These are phyloP conservation scores for Iodosphaeria phyllophila DNA, from an alignment of 2,329 filamentous ascomycete genomes.

Conservation along the genomic window DNA sequence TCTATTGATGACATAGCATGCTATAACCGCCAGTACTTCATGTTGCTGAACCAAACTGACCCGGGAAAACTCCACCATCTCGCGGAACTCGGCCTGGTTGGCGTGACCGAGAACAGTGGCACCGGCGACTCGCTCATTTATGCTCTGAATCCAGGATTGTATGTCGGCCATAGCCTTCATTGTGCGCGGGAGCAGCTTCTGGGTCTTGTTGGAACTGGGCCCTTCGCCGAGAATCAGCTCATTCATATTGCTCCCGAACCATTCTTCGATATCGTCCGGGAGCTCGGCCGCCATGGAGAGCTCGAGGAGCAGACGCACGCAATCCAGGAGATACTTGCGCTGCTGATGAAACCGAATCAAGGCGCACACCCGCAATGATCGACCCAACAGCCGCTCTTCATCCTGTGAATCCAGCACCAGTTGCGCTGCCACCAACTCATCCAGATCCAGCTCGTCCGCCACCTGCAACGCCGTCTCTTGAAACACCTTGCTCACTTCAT, in stretches of 20 bases:
- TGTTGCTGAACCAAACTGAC: slow-evolving; percentile 75
- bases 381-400: slow-evolving; percentile 49
- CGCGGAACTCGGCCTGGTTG: slow-evolving; percentile 38
- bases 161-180: slow-evolving; percentile 59
- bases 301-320: slow-evolving; percentile 61
- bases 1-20: slow-evolving; percentile 61
- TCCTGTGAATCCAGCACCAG: slow-evolving; percentile 58
- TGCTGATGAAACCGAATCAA: slow-evolving; percentile 80
- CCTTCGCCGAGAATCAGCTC: slow-evolving; percentile 34
- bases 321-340: slow-evolving; percentile 67
- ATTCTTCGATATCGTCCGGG: slow-evolving; percentile 27
- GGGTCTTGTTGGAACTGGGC: slow-evolving; percentile 24
- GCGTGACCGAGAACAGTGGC: slow-evolving; percentile 55
- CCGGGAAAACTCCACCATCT: slow-evolving; percentile 66
- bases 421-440: slow-evolving; percentile 69
- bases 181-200: slow-evolving; percentile 55
- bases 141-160: slow-evolving; percentile 54
- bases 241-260: slow-evolving; percentile 33
- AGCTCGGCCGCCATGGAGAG: slow-evolving; percentile 43
- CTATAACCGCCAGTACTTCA: slow-evolving; percentile 66
- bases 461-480: slow-evolving; percentile 65
- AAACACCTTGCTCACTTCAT: slow-evolving; percentile 71
- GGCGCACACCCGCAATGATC: slow-evolving; percentile 57
- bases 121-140: slow-evolving; percentile 60
- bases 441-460: slow-evolving; percentile 74